Evolutionary conservation across 768 basidiomycete species (phyloP), one percentile per base, ranked within the genome.

Genomic region (Auricularia sp.): DNA sequence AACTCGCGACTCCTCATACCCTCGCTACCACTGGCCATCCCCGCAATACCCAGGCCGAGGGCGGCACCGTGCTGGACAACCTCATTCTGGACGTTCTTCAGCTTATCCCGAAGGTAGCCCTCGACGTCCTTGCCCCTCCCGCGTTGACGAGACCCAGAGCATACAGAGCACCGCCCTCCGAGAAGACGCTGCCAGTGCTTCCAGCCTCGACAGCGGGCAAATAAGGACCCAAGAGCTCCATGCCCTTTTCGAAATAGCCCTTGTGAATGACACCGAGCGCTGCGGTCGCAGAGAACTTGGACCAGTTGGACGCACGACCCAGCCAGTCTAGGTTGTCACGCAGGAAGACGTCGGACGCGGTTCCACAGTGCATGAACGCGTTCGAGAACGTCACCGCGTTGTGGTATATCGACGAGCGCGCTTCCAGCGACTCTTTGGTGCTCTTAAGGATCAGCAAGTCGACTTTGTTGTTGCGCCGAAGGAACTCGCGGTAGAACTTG

Each of bases 291-390:
- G 93, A 92, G 77, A 98, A 99, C 72, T 98, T 99, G 35, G 93
- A 91, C 97, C 97, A 99, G 73, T 99, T 98, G 34, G 88, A 88
- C 2, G 97, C 97, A 62, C 92, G 83, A 10, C 86, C 91, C 3
- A 99, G 84, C 94, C 95, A 99, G 72, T 98, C 96, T 39, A 99
- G 83, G 73, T 98, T 98, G 62, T 98, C 92, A 12, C 94, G 87
- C 21, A 99, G 79, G 78, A 98, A 99, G 33, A 83, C 73, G 71
- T 99, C 97, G 1, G 94, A 95, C 0, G 94, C 93, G 3, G 97
- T 99, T 59, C 97, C 97, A n/a, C 96, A 87, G 72, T 97, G 88
- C 86, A 96, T 95, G 74, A 95, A 98, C 1, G 97, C 94, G 74
- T 99, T 98, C 74, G 95, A 91, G 64, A 99, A 83, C 7, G 94